Percentiles rank a stretch among this genome's conserved stretches.
Evolutionary conservation across 1,284 basidiomycete genomes (phyloP).

Genomic region (Mycena citricolor): DNA sequence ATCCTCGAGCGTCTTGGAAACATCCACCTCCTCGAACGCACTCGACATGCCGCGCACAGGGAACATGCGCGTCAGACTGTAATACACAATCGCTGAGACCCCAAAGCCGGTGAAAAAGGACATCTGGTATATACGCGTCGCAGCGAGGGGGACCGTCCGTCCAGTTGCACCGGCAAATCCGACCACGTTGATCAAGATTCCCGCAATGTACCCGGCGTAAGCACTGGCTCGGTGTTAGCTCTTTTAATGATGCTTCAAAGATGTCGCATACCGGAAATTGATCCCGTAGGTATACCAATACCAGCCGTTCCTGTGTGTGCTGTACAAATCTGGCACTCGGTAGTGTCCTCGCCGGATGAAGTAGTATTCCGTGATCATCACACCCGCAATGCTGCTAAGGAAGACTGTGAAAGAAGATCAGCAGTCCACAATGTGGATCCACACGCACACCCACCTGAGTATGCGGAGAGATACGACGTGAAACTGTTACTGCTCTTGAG

Average conservation of each 20-base stretch:
- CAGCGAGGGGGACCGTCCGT: slow-evolving; percentile 57
- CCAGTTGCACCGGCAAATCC: slow-evolving; percentile 69
- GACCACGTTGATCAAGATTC: slow-evolving; percentile 82
- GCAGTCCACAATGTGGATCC: too few species aligned
- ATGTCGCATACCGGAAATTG: slow-evolving; percentile 55
- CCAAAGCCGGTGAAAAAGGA: slow-evolving; percentile 81
- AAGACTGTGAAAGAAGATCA: too few species aligned
- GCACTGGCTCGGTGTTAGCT: slow-evolving; percentile 43
- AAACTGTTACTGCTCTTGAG: slow-evolving; percentile 77
- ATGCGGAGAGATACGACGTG: slow-evolving; percentile 82
- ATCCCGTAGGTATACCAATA: slow-evolving; percentile 78
- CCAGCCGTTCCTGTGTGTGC: slow-evolving; percentile 55
- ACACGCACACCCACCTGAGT: too few species aligned
- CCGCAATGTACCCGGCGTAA: slow-evolving; percentile 69
- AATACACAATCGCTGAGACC: slow-evolving; percentile 67
- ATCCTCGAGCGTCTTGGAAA: slow-evolving; percentile 35
- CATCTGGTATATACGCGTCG: slow-evolving; percentile 70
- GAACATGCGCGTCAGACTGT: slow-evolving; percentile 53
- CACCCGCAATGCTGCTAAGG: slow-evolving; percentile 78
- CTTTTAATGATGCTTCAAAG: background rate
- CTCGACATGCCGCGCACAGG: slow-evolving; percentile 54
- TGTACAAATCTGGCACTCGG: slow-evolving; percentile 73
- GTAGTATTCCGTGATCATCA: slow-evolving; percentile 87
- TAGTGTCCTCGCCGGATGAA: slow-evolving; percentile 73
- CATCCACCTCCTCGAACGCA: slow-evolving; percentile 64